Percentiles rank a stretch among this genome's conserved stretches.
These are phyloP conservation scores for Elaeagnus macrophylla DNA, from an alignment of 306 rosid species.

Conservation along the genomic window DNA sequence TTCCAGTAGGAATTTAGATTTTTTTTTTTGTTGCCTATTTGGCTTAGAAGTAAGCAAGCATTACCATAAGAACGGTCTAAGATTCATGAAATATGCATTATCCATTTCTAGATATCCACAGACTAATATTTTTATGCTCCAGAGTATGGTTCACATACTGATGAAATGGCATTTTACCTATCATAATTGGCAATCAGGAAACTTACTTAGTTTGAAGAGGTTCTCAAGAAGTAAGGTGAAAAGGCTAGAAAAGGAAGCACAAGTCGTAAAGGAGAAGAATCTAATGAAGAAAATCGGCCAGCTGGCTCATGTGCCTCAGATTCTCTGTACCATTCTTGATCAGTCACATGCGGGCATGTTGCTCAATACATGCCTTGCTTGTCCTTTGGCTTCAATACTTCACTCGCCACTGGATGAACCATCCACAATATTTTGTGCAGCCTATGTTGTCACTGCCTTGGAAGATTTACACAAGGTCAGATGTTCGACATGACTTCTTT, in stretches of 20 bases:
- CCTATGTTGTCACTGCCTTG: constrained; percentile 61
- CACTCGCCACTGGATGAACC: constrained; percentile 63
- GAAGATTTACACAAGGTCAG: constrained; percentile 84
- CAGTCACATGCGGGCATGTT: constrained; percentile 62
- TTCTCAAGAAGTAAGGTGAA: constrained; percentile 73
- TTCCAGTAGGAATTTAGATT: neutral
- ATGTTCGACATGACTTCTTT: constrained; percentile 12
- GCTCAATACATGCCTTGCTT: constrained; percentile 63
- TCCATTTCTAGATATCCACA: neutral
- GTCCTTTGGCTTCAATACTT: constrained; percentile 79
- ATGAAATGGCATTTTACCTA: constrained; percentile 24
- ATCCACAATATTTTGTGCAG: constrained; percentile 61
- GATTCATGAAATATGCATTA: neutral
- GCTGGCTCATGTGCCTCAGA: constrained; percentile 63
- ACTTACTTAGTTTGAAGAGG: constrained; percentile 66
- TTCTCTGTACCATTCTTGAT: constrained; percentile 70
- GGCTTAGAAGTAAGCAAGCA: too few relatives aligned
- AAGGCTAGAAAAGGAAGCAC: constrained; percentile 77
- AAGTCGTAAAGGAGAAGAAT: constrained; percentile 68
- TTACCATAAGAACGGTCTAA: too few relatives aligned
- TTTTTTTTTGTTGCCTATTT: neutral
- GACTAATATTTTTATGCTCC: constrained; percentile 3
- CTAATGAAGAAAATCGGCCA: constrained; percentile 55
- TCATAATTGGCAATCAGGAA: constrained; percentile 45
- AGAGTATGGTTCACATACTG: constrained; percentile 21